Conservation (phyloP, 345 rosid genomes). For the Salix arbutifolia region DNA sequence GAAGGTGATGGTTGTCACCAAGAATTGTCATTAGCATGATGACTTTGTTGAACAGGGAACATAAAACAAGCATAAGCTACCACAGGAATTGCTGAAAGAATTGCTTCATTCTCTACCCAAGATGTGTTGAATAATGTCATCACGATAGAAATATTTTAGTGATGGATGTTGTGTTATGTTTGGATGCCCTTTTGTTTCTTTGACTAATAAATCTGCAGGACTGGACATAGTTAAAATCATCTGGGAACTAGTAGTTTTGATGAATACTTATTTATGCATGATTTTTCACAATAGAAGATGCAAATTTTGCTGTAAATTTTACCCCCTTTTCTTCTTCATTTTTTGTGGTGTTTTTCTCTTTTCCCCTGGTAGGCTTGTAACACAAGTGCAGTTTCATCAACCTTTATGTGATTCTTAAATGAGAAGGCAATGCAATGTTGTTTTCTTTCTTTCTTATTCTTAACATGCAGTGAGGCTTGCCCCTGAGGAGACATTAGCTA, state of each 20-base stretch:
- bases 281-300: not conserved
- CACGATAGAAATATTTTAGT: not conserved
- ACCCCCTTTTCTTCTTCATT: not conserved
- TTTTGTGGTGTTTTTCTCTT: not conserved
- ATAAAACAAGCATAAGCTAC: not conserved
- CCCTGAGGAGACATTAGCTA: constrained; percentile 68
- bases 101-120: not conserved
- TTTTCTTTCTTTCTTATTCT: not conserved
- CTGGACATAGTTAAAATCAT: not conserved
- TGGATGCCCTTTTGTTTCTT: not conserved
- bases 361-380: not conserved
- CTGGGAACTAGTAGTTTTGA: not conserved
- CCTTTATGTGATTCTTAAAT: not conserved
- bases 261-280: too few relatives aligned
- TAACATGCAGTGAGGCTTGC: constrained; percentile 82
- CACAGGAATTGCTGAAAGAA: not conserved
- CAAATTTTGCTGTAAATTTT: not conserved
- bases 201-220: not conserved
- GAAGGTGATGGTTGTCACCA: not conserved
- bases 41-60: not conserved
- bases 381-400: not conserved
- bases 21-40: not conserved
- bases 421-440: not conserved
- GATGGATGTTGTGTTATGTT: not conserved
- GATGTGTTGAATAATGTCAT: not conserved